Percentiles rank a stretch among this genome's conserved stretches.
Conservation (phyloP, 1,284 basidiomycete species). For the Lignosus rhinocerotis region DNA sequence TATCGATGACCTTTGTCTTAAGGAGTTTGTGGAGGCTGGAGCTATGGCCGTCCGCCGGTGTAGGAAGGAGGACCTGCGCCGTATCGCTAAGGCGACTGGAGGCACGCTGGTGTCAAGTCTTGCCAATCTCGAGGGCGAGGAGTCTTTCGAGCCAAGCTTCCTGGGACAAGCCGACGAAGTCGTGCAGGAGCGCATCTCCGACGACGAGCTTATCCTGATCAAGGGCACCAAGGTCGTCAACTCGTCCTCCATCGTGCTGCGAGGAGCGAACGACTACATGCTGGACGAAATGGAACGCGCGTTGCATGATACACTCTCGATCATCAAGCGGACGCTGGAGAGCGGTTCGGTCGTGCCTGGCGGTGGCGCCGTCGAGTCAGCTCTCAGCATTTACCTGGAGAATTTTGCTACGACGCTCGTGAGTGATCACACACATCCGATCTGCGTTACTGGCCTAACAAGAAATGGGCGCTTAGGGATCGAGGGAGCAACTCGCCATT, state of each 20-base stretch:
- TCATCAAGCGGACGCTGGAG: conserved; percentile 98
- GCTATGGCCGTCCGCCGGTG: conserved; percentile 99
- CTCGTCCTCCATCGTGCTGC: conserved; percentile 90
- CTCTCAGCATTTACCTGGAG: conserved; percentile 96
- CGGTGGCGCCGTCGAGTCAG: conserved; percentile 97
- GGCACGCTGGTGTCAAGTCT: conserved; percentile 92
- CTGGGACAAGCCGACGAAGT: conserved; percentile 96
- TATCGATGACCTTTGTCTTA: conserved; percentile 97
- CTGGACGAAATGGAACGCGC: conserved; percentile 99
- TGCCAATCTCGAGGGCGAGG: conserved; percentile 97
- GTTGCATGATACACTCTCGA: conserved; percentile 91
- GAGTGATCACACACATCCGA: conserved; percentile 32
- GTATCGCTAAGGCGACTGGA: conserved; percentile 97
- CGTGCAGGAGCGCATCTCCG: conserved; percentile 95
- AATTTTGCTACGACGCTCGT: conserved; percentile 98
- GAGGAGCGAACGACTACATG: conserved; percentile 99
- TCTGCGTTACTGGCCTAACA: conserved; percentile 11
- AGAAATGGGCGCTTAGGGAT: conserved; percentile 61
- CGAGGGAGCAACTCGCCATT: conserved; percentile 97
- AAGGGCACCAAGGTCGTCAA: conserved; percentile 98
- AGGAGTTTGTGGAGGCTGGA: conserved; percentile 99
- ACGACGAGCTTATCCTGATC: conserved; percentile 96
- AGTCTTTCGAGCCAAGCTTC: conserved; percentile 92
- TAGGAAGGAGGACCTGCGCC: conserved; percentile 95
- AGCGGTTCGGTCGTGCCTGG: conserved; percentile 96